Percentiles rank a stretch among this genome's conserved stretches.
These are phyloP conservation scores for Urtica urens DNA, from an alignment of 306 rosid genomes.

Conservation along the genomic window DNA sequence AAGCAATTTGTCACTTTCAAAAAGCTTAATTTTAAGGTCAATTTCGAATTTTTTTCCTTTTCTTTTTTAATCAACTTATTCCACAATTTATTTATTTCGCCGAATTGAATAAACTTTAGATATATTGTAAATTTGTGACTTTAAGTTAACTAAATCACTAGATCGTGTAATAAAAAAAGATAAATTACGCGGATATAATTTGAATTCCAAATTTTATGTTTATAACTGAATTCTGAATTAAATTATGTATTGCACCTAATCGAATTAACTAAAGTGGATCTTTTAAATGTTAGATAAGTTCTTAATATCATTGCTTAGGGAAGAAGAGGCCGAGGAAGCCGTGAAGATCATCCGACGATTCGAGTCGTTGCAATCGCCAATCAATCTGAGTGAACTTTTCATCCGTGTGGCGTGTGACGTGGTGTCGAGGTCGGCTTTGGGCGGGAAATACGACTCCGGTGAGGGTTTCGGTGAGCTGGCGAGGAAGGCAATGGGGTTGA, in stretches of 20 bases:
- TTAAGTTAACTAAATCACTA: too few species aligned
- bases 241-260: constrained; percentile 11
- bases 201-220: too few species aligned
- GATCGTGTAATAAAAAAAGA: too few species aligned
- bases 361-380: neutral
- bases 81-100: too few species aligned
- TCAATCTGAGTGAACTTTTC: constrained; percentile 13
- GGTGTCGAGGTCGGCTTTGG: constrained; percentile 1
- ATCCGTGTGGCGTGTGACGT: neutral
- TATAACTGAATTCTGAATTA: too few species aligned
- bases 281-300: constrained; percentile 18
- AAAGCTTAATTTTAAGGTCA: too few species aligned
- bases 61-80: too few species aligned
- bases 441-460: neutral
- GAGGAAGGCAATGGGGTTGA: constrained; percentile 5
- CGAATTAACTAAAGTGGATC: constrained; percentile 2
- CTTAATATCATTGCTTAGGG: constrained; percentile 5
- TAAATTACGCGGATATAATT: too few species aligned
- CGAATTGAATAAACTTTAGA: too few species aligned
- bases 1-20: too few species aligned
- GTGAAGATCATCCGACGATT: neutral
- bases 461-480: constrained; percentile 11
- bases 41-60: too few species aligned
- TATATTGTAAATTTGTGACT: too few species aligned
- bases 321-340: constrained; percentile 14